A percentile compares a stretch with the other conserved stretches of the same genome.
Conservation (phyloP, 768 basidiomycete genomes). For the Dictyophora rubrovolvata region DNA sequence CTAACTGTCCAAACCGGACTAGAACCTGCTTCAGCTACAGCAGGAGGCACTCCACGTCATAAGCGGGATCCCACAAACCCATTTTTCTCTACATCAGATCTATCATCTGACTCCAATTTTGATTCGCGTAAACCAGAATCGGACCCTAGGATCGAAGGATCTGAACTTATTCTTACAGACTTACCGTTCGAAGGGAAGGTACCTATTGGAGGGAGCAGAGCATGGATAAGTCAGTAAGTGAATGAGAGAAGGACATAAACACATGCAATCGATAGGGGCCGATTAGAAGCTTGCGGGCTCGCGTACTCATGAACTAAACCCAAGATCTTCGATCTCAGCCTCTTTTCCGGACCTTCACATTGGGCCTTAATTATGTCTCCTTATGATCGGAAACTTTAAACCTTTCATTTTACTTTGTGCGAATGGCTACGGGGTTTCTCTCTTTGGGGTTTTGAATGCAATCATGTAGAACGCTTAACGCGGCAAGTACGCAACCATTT, state of each 20-base stretch:
- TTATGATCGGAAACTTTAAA: no score
- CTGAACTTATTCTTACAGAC: slow-evolving; percentile 47
- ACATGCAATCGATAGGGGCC: no score
- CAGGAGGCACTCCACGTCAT: background rate
- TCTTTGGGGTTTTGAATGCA: no score
- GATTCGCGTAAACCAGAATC: background rate
- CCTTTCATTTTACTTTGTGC: no score
- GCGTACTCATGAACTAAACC: no score
- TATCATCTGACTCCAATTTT: background rate
- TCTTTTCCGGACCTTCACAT: no score
- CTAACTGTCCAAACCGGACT: slow-evolving; percentile 32
- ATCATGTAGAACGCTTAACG: no score
- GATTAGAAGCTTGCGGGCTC: no score
- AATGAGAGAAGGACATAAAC: background rate
- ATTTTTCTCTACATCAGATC: background rate
- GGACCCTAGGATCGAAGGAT: slow-evolving; percentile 1
- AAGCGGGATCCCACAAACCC: slow-evolving; percentile 17
- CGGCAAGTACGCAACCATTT: no score
- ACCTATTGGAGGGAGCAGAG: slow-evolving; percentile 32
- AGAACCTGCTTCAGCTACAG: background rate
- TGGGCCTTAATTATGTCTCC: no score
- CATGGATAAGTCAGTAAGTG: background rate
- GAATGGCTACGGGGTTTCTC: no score
- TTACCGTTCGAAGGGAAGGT: slow-evolving; percentile 63
- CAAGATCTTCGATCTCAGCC: no score